A percentile compares a stretch with the other conserved stretches of the same genome.
These are phyloP conservation scores for Trichophyton equinum DNA, from an alignment of 2,329 filamentous ascomycete genomes.

Conservation along the genomic window DNA sequence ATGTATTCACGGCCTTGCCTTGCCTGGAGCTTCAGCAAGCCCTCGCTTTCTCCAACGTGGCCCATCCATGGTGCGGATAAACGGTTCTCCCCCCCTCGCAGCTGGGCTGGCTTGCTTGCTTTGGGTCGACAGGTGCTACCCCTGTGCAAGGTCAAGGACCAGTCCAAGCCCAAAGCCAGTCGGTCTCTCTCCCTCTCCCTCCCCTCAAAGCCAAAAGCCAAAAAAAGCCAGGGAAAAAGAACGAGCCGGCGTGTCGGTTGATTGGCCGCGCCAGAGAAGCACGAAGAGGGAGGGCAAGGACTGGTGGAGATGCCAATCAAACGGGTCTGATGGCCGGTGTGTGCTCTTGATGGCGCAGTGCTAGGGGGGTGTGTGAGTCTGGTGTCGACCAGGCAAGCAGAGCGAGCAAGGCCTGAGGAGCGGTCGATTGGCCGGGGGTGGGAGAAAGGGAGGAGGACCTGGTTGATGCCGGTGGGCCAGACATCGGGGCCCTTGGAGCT, in stretches of 20 bases:
- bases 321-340: not conserved
- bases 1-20: not conserved
- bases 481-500: not conserved
- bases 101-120: not conserved
- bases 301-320: not conserved
- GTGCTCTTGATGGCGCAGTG: not conserved
- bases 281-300: not conserved
- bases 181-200: no score
- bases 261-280: not conserved
- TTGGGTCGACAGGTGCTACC: not conserved
- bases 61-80: not conserved
- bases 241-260: not conserved
- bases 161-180: not conserved
- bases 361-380: no score
- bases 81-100: no score
- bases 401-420: not conserved
- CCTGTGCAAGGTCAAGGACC: not conserved
- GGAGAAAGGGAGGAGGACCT: not conserved
- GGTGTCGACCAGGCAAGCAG: not conserved
- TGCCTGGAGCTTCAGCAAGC: no score
- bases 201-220: not conserved
- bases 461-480: not conserved
- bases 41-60: not conserved
- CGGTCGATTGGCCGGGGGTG: slow-evolving; percentile 1
- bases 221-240: not conserved